phyloP scores from a whole-genome alignment of 2,329 filamentous ascomycete genomes.

The Epichloe aotearoae region DNA sequence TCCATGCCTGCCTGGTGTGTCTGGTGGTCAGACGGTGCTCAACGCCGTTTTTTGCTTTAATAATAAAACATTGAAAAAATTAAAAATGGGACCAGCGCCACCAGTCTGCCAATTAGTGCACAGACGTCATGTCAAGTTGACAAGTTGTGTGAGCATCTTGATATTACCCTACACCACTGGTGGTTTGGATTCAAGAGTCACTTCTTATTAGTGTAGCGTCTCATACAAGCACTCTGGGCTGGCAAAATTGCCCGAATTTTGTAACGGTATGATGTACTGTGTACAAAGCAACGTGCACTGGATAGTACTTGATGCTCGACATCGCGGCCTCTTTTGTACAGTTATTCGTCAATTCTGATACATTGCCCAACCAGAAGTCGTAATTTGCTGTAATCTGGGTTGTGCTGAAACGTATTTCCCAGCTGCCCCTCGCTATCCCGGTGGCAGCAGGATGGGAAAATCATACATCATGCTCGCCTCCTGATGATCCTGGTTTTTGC shows the following conservation, averaged over 20 bases:
- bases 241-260: not conserved
- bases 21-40: too few relatives aligned
- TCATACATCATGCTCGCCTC: not conserved
- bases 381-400: not conserved
- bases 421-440: not conserved
- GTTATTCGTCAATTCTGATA: not conserved
- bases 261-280: not conserved
- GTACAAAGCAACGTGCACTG: too few relatives aligned
- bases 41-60: too few relatives aligned
- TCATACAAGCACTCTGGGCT: too few relatives aligned
- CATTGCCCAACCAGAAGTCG: not conserved
- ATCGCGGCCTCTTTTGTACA: too few relatives aligned
- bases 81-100: not conserved
- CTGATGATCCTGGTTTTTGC: conserved; percentile 16
- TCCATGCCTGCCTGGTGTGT: not conserved
- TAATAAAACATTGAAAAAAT: not conserved
- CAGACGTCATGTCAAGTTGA: not conserved
- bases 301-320: too few relatives aligned
- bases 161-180: too few relatives aligned
- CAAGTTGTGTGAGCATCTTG: not conserved
- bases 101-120: not conserved
- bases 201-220: too few relatives aligned
- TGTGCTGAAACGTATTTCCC: not conserved
- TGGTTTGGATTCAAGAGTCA: too few relatives aligned
- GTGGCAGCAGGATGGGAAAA: not conserved